Evolutionary conservation across 1,139 yeast species (phyloP).

Genomic region (Protomyces arabidopsidicola): DNA sequence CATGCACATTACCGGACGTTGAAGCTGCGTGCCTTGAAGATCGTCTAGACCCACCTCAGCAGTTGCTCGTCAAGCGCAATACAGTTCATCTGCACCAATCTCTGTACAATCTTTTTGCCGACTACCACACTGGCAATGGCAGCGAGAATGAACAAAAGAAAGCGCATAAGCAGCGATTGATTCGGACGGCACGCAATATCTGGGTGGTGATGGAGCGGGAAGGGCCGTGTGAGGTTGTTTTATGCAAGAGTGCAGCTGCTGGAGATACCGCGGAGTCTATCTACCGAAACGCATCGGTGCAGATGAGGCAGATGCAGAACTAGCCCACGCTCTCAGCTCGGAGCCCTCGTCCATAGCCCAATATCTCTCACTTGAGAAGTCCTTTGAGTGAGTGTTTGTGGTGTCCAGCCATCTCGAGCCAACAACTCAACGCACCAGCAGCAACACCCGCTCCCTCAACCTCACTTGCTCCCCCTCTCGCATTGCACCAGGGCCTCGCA

Average conservation of each 20-base stretch:
- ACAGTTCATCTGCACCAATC: constrained; percentile 15
- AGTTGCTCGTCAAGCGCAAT: constrained; percentile 1
- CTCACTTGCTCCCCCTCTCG: not conserved
- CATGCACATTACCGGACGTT: constrained; percentile 4
- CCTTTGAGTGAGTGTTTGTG: not conserved
- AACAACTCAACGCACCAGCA: too few relatives aligned
- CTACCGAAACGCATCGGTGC: not conserved
- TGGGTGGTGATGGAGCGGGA: constrained; percentile 10
- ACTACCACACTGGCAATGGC: too few relatives aligned
- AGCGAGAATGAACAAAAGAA: not conserved
- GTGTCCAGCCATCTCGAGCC: not conserved
- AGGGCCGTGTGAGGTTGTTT: not conserved
- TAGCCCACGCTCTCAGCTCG: too few relatives aligned
- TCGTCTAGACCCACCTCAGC: constrained; percentile 4
- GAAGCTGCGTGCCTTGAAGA: not conserved
- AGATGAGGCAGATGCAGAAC: not conserved
- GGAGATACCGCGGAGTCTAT: constrained; percentile 21
- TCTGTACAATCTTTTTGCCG: not conserved
- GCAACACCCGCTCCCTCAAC: not conserved
- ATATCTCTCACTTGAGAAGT: too few relatives aligned
- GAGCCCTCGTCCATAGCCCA: too few relatives aligned
- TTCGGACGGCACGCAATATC: constrained; percentile 5
- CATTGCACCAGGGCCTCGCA: not conserved
- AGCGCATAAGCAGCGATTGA: not conserved
- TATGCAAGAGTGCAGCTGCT: constrained; percentile 4